Base-by-base conservation (phyloP, 495 filamentous ascomycete genomes). In the Lentithecium fluviatile region DNA sequence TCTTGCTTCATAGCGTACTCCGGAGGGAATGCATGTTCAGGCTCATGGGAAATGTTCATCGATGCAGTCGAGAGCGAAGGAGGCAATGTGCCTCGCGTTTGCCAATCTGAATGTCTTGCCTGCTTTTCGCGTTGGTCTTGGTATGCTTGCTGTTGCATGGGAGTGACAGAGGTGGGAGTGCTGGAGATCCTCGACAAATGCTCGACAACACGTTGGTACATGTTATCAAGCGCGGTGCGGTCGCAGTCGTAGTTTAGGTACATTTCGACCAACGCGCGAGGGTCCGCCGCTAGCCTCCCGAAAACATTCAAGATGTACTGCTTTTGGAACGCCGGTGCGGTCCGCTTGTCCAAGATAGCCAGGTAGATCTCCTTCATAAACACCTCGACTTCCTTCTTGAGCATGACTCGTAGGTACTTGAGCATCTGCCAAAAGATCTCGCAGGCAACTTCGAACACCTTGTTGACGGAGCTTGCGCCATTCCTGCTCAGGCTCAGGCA, bases 171-270 rank as follows among this genome's bases (percentile, higher is more conserved):
- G 4, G 91, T 84, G 0, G 91, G 85, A 11, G 85, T 79, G 52
- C 87, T 90, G 0, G 90, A 85, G 50, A 93, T 87, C 57, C 85
- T 85, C 17, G 93, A 92, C 10, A 97, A 74, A 73, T 97, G 92
- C 73, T 99, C 95, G 25, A 97, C 91, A 38, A 95, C 80, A 52
- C 85, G 78, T 72, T 99, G 93, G 73, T 95, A 97, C 69, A 97
- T 96, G 67, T 99, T 97, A 73, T 99, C 95, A 64, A 97, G 79
- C 1, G 88, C 87, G 21, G 89, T 88, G 32, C 91, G 80, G 68
- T 97, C 95, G 73, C 95, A 99, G 69, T 99, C 95, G 66, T 99
- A 99, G 71, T 99, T 99, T 54, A 99, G 82, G 73, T 97, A 99
- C 15, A 94, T 86, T 75, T 99, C 95, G 4, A 99, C 95, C 59